Conservation (phyloP, 2,329 filamentous ascomycete genomes). For the Drechslerella dactyloides region DNA sequence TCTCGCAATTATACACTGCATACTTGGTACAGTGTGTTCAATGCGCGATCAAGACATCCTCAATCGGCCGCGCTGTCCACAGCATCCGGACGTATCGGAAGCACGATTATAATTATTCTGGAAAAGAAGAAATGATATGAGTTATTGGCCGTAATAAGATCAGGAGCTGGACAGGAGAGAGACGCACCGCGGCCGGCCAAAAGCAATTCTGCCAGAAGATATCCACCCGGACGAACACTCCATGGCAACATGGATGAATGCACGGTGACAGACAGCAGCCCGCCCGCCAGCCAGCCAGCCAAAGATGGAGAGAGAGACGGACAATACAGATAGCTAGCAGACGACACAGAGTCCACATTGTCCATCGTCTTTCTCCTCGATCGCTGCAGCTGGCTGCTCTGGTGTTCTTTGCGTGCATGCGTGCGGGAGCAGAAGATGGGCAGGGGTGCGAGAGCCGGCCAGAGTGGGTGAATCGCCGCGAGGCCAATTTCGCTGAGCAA, state of each 20-base stretch:
- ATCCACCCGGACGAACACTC: slow-evolving; percentile 1
- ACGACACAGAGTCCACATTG: no score
- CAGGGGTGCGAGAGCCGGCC: slow-evolving; percentile 39
- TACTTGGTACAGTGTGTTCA: neutral
- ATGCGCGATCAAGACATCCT: neutral
- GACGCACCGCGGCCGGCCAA: neutral
- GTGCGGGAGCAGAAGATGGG: slow-evolving; percentile 32
- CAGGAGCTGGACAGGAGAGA: no score
- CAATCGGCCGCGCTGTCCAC: no score
- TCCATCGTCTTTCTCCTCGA: no score
- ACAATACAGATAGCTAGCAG: neutral
- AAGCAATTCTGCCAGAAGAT: neutral
- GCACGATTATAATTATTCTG: neutral
- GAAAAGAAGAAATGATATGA: neutral
- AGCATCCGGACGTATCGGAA: slow-evolving; percentile 1
- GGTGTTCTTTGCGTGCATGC: slow-evolving; percentile 13
- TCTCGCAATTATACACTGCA: neutral
- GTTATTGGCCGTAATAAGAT: no score
- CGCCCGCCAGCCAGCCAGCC: no score
- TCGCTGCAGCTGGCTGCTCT: neutral
- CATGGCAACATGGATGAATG: slow-evolving; percentile 47
- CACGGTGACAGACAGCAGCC: slow-evolving; percentile 38
- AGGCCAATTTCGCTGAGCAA: slow-evolving; percentile 40
- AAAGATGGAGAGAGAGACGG: neutral
- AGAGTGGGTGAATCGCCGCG: slow-evolving; percentile 38